These are phyloP conservation scores for Pichia inconspicua DNA, from an alignment of 1,139 yeast species.

Conservation along the genomic window DNA sequence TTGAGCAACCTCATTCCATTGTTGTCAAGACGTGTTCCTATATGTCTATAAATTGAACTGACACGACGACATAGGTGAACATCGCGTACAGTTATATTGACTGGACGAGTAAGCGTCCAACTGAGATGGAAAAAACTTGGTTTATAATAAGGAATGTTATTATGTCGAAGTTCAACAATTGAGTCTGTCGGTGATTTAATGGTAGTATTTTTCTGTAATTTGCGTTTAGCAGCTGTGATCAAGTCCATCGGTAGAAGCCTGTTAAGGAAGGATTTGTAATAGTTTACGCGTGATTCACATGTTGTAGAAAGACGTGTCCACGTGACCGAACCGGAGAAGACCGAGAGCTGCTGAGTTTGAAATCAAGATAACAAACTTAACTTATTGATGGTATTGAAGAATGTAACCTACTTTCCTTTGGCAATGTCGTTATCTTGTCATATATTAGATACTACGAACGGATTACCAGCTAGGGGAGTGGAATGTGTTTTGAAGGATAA, in stretches of 20 bases:
- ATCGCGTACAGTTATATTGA: background rate
- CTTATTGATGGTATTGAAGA: background rate
- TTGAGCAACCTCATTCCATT: slow-evolving; percentile 14
- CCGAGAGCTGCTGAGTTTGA: background rate
- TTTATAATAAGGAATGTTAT: slow-evolving; percentile 27
- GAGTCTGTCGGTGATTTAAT: background rate
- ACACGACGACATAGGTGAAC: background rate
- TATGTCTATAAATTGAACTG: slow-evolving; percentile 4
- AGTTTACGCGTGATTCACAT: background rate
- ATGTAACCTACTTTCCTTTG: background rate
- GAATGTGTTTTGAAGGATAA: slow-evolving; percentile 47
- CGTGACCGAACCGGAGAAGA: background rate
- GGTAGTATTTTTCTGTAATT: background rate
- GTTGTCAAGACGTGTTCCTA: slow-evolving; percentile 2
- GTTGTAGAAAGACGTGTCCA: background rate
- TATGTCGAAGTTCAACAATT: slow-evolving; percentile 3
- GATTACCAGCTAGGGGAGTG: slow-evolving; percentile 69
- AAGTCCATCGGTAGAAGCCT: background rate
- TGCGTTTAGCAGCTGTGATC: slow-evolving; percentile 4
- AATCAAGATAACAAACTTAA: background rate
- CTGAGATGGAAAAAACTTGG: slow-evolving; percentile 33
- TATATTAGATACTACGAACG: slow-evolving; percentile 74
- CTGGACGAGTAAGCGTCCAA: slow-evolving; percentile 21
- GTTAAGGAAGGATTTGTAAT: too few relatives aligned
- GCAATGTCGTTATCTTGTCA: slow-evolving; percentile 59